Conservation (phyloP, 179 eudicot genomes). For the Actinidia arguta region DNA sequence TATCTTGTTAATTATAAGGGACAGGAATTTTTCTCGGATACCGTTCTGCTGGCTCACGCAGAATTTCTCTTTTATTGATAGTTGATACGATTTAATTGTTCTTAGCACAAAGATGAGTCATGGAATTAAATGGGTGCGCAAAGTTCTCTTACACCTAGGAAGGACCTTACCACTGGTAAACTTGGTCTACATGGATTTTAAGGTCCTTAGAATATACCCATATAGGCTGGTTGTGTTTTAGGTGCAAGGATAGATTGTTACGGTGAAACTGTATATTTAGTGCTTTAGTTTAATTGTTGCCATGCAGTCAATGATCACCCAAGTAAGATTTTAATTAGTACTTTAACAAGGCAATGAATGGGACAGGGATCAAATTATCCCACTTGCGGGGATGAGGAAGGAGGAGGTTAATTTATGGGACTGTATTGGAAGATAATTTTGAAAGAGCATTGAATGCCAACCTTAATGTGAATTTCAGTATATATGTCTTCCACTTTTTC, state of each 20-base stretch:
- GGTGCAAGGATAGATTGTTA: neutral
- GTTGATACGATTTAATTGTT: neutral
- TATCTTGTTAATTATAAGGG: neutral
- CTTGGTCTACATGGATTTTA: neutral
- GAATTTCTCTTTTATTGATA: neutral
- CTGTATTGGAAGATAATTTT: too few relatives aligned
- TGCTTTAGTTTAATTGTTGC: too few relatives aligned
- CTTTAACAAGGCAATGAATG: too few relatives aligned
- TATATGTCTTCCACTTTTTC: too few relatives aligned
- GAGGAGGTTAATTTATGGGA: too few relatives aligned
- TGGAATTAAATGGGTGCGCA: neutral
- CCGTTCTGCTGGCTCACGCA: neutral
- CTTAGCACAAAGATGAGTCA: neutral
- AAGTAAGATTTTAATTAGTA: too few relatives aligned
- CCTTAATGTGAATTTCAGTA: too few relatives aligned
- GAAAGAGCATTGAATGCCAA: too few relatives aligned
- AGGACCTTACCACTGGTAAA: neutral
- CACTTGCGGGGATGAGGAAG: too few relatives aligned
- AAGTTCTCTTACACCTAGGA: neutral
- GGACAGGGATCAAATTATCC: too few relatives aligned
- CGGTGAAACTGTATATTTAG: too few relatives aligned
- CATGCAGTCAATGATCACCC: too few relatives aligned
- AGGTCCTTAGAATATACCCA: neutral
- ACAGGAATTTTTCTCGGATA: neutral
- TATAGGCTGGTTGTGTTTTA: neutral